A percentile compares a stretch with the other conserved stretches of the same genome.
Conservation (phyloP, 805 yeast species). For the Kodamaea kaohsiungensis region DNA sequence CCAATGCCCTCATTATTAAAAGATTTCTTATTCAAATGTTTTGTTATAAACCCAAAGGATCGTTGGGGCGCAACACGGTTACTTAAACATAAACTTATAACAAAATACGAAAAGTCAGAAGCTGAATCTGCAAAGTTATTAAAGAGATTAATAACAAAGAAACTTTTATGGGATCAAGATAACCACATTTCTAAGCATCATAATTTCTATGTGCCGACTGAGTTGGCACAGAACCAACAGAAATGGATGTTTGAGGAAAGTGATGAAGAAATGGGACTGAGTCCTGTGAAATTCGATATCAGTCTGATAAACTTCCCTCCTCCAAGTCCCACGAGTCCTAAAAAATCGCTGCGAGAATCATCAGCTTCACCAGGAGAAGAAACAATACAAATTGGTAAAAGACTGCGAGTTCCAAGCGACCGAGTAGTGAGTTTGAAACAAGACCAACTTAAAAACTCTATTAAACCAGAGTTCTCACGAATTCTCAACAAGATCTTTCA, state of each 20-base stretch:
- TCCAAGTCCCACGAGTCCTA: neutral
- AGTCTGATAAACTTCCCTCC: conserved; percentile 29
- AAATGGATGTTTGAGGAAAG: conserved; percentile 7
- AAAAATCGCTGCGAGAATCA: conserved; percentile 17
- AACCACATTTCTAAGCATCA: conserved; percentile 32
- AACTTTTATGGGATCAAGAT: conserved; percentile 41
- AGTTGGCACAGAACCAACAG: conserved; percentile 32
- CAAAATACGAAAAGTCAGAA: conserved; percentile 16
- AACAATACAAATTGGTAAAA: neutral
- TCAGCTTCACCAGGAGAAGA: conserved; percentile 20
- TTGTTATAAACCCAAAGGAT: conserved; percentile 32
- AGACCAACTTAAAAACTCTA: conserved; percentile 11
- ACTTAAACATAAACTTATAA: conserved; percentile 35
- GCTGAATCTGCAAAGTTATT: conserved; percentile 17
- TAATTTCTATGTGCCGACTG: conserved; percentile 40
- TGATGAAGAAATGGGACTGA: conserved; percentile 5
- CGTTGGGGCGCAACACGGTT: conserved; percentile 34
- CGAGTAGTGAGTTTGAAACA: conserved; percentile 10
- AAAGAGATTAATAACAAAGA: conserved; percentile 34
- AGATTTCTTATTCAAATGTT: conserved; percentile 37
- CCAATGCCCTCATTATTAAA: conserved; percentile 25
- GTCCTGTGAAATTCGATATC: conserved; percentile 34
- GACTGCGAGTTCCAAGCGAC: conserved; percentile 5
- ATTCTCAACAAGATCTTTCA: conserved; percentile 20
- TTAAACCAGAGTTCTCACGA: conserved; percentile 19